Percentiles rank a stretch among this genome's conserved stretches.
Evolutionary conservation across 164 flowering plant genomes (phyloP).

Genomic region (Magnolia changhungtana): DNA sequence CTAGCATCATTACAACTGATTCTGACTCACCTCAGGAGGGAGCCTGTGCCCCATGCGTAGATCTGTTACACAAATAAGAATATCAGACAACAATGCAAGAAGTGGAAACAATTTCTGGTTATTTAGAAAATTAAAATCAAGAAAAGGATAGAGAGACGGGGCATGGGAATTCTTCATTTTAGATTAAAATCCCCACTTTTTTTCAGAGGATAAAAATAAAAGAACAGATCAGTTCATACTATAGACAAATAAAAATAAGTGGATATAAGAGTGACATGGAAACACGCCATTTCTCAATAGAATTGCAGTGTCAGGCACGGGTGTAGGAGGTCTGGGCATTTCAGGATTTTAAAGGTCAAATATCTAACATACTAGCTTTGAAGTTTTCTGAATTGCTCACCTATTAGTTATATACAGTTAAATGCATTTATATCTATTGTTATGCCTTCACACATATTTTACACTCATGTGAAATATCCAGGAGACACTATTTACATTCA

Average conservation of each 20-base stretch:
- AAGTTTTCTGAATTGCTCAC: too few species aligned
- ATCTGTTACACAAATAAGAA: conserved; percentile 35
- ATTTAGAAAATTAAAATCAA: background rate
- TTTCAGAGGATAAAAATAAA: background rate
- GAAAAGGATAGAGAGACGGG: background rate
- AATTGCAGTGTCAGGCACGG: too few species aligned
- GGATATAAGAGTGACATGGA: background rate
- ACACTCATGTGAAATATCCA: too few species aligned
- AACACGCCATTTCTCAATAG: too few species aligned
- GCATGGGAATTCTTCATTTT: background rate
- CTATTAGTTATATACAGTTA: too few species aligned
- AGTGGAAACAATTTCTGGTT: background rate
- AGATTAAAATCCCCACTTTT: background rate
- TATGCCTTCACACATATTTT: too few species aligned
- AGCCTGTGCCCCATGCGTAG: conserved; percentile 32
- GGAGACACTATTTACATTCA: too few species aligned
- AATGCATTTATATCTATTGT: too few species aligned
- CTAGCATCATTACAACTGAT: conserved; percentile 14
- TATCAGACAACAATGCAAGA: conserved; percentile 17
- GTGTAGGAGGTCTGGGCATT: too few species aligned
- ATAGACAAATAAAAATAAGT: too few species aligned
- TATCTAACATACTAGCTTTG: too few species aligned
- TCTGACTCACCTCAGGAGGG: conserved; percentile 43
- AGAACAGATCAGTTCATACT: background rate
- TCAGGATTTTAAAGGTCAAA: too few species aligned